These are phyloP conservation scores for Xylaria cubensis DNA, from an alignment of 495 filamentous ascomycete species.

Conservation along the genomic window DNA sequence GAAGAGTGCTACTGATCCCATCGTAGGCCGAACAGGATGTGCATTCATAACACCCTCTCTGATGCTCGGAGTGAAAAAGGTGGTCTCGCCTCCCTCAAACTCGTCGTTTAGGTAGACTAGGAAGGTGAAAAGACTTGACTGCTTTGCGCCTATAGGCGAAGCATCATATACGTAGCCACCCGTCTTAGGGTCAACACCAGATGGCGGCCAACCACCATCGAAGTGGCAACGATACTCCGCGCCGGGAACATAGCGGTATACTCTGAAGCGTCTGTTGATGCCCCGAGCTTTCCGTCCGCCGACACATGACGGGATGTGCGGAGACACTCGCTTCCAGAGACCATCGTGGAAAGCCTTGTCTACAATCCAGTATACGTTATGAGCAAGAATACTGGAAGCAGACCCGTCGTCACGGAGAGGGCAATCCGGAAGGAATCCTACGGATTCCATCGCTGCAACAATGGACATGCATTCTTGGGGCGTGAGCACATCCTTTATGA, in stretches of 20 bases:
- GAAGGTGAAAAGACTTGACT: slow-evolving; percentile 58
- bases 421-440: slow-evolving; percentile 55
- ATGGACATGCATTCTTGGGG: slow-evolving; percentile 51
- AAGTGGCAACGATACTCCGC: slow-evolving; percentile 56
- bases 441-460: slow-evolving; percentile 52
- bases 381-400: slow-evolving; percentile 50
- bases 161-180: slow-evolving; percentile 55
- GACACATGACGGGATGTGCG: slow-evolving; percentile 45
- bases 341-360: slow-evolving; percentile 49
- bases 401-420: slow-evolving; percentile 53
- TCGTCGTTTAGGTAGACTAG: slow-evolving; percentile 61
- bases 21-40: slow-evolving; percentile 54
- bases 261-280: slow-evolving; percentile 55
- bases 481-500: slow-evolving; percentile 49
- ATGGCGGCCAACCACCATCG: slow-evolving; percentile 59
- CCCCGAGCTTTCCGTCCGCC: slow-evolving; percentile 48
- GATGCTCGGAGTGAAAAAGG: slow-evolving; percentile 54
- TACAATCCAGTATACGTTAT: slow-evolving; percentile 61
- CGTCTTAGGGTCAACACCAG: slow-evolving; percentile 42
- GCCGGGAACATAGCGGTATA: slow-evolving; percentile 58
- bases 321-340: slow-evolving; percentile 51
- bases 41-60: slow-evolving; percentile 55
- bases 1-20: slow-evolving; percentile 54
- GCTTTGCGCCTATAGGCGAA: slow-evolving; percentile 49
- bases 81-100: slow-evolving; percentile 58